phyloP scores from a whole-genome alignment of 768 basidiomycete species.

The Pulveroboletus ravenelii region DNA sequence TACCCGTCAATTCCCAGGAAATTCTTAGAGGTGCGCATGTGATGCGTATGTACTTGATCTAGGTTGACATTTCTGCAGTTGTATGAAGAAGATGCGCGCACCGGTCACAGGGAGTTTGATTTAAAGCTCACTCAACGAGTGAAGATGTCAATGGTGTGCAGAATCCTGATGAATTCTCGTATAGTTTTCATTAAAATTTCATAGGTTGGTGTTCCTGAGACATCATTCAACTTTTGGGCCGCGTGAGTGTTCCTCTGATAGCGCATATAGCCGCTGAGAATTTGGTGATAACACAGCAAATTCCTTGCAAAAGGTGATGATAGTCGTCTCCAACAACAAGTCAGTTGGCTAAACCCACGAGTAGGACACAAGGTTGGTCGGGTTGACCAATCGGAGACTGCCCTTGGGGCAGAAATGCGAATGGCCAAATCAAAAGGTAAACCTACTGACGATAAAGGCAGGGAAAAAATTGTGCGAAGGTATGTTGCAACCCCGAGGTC shows the following conservation, averaged over 20 bases:
- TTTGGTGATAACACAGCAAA: conserved; percentile 44
- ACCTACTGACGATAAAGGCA: conserved; percentile 46
- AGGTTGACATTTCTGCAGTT: conserved; percentile 35
- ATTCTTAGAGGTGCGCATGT: conserved; percentile 61
- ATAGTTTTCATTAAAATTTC: neutral
- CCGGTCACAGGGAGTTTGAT: conserved; percentile 94
- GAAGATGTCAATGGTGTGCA: conserved; percentile 94
- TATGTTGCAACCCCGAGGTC: conserved; percentile 20
- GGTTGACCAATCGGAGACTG: conserved; percentile 96
- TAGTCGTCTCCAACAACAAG: no score
- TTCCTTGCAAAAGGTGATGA: conserved; percentile 61
- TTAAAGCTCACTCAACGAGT: conserved; percentile 87
- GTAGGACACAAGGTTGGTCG: conserved; percentile 90
- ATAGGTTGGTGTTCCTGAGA: conserved; percentile 93
- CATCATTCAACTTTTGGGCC: conserved; percentile 89
- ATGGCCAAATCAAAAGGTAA: conserved; percentile 58
- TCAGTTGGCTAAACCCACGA: neutral
- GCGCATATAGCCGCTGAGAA: conserved; percentile 1
- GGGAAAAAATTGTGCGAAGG: conserved; percentile 88
- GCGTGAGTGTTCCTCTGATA: conserved; percentile 48
- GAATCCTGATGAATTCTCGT: neutral
- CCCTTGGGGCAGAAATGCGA: conserved; percentile 95
- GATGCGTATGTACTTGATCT: neutral
- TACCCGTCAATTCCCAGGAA: conserved; percentile 47
- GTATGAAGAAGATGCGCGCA: conserved; percentile 94